Evolutionary conservation across 768 basidiomycete genomes (phyloP), one percentile per base, ranked within the genome.

Genomic region (Leccinum broughii): DNA sequence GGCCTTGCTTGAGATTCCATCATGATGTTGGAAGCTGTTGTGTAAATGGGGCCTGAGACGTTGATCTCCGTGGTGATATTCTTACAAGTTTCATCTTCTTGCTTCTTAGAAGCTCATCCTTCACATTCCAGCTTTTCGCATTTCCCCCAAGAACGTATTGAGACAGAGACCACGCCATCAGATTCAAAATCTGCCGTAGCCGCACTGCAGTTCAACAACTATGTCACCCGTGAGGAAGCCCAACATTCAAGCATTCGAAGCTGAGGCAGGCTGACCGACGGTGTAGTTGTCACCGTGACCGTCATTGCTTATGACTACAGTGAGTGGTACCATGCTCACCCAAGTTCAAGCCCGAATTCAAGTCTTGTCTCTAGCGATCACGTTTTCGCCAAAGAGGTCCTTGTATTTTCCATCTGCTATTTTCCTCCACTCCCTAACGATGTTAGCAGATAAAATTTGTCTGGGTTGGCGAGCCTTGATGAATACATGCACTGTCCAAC

Each of bases 301-400:
- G 68, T 49, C 3, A 41, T 65, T n/a, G 2, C 17, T n/a, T 68
- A 69, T 54, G 68, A 69, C 24, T 70, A 65, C 46, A 22, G 68
- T 70, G 51, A 54, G 65, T 61, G 8, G 15, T 32, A 8, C 28
- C 11, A n/a, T 35, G 34, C 3, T 41, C 46, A 34, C 3, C 2
- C 14, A n/a, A 14, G 7, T 17, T 62, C 28, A 1, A 20, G n/a
- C 50, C 51, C 6, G 1, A 50, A 41, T 26, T 32, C 4, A 26
- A 32, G n/a, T 6, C 15, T 54, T 54, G 9, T 28, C 17, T 6
- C 52, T 44, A 70, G 69, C 62, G 26, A 34, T 70, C 14, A 55
- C 62, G 0, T 55, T 70, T 41, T n/a, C 60, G 9, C 30, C 3
- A 55, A 51, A 11, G 68, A 70, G 68, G 62, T 70, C 30, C 15